Evolutionary conservation across 2,329 filamentous ascomycete genomes (phyloP).

Genomic region (Neonectria neomacrospora): DNA sequence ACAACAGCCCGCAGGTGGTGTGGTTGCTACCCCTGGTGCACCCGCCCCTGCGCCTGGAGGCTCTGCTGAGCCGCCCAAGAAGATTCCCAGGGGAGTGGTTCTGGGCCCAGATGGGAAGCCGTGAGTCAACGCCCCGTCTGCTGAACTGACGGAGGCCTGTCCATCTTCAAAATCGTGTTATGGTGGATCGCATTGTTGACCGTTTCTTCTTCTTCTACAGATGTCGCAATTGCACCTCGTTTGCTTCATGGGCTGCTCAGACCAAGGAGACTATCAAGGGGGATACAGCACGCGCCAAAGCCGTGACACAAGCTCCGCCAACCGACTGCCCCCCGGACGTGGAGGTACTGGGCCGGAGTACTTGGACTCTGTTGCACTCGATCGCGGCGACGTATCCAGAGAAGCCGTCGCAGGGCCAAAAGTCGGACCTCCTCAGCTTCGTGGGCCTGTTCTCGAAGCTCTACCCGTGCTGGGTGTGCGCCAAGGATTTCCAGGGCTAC

Average conservation of each 20-base stretch:
- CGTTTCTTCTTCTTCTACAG: constrained; percentile 34
- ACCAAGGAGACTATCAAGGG: constrained; percentile 56
- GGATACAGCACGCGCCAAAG: constrained; percentile 48
- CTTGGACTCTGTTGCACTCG: constrained; percentile 94
- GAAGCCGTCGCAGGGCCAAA: constrained; percentile 72
- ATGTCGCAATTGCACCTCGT: constrained; percentile 50
- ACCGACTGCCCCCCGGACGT: constrained; percentile 91
- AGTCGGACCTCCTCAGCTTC: constrained; percentile 81
- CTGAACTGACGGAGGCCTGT: background rate
- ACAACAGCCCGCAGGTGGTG: constrained; percentile 35
- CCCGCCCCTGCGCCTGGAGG: constrained; percentile 35
- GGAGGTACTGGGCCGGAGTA: constrained; percentile 83
- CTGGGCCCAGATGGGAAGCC: constrained; percentile 86
- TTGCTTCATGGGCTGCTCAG: constrained; percentile 63
- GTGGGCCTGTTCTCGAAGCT: constrained; percentile 83
- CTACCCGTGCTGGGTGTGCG: constrained; percentile 97
- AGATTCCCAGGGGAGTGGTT: constrained; percentile 76
- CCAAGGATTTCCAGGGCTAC: constrained; percentile 88
- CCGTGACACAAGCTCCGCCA: constrained; percentile 53
- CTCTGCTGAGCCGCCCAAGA: constrained; percentile 57
- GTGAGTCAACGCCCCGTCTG: constrained; percentile 61
- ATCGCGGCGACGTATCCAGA: constrained; percentile 89
- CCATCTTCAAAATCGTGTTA: constrained; percentile 18
- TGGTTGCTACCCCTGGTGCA: constrained; percentile 36
- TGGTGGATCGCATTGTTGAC: constrained; percentile 31